Conservation (phyloP, 179 eudicot genomes). For the Beta macrorhiza region DNA sequence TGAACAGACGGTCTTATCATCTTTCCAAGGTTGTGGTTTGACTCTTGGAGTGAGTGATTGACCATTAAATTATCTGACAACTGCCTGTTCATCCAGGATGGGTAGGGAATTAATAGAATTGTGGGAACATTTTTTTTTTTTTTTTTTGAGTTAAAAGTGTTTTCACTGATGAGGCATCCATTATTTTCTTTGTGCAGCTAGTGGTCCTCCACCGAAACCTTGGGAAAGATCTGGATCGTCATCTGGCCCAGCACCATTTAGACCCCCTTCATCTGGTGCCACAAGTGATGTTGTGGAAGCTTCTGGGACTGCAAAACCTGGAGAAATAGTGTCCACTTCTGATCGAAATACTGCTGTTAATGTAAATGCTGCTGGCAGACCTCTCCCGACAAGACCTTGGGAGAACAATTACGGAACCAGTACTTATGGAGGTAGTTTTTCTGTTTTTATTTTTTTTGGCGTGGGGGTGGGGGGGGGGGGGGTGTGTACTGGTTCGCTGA, state of each 20-base stretch:
- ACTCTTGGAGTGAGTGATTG: too few relatives aligned
- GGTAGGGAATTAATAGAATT: neutral
- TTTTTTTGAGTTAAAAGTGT: neutral
- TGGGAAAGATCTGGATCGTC: constrained; percentile 93
- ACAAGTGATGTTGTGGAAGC: constrained; percentile 95
- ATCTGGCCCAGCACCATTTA: constrained; percentile 90
- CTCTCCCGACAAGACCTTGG: constrained; percentile 95
- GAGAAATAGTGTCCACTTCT: constrained; percentile 73
- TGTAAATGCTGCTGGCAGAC: constrained; percentile 65
- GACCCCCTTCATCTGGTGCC: constrained; percentile 79
- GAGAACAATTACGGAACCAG: constrained; percentile 59
- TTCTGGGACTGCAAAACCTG: constrained; percentile 91
- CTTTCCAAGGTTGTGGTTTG: too few relatives aligned
- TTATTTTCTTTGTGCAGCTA: constrained; percentile 39
- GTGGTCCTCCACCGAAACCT: constrained; percentile 80
- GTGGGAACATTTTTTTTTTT: neutral
- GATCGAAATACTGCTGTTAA: constrained; percentile 45
- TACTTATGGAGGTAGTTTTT: constrained; percentile 63
- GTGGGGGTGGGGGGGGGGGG: too few relatives aligned
- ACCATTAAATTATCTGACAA: neutral
- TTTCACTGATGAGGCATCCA: neutral
- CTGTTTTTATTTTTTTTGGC: neutral
- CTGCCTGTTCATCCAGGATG: neutral
- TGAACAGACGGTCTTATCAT: neutral
- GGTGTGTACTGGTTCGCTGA: neutral